These are phyloP conservation scores for Diaporthe sp. DNA, from an alignment of 2,329 filamentous ascomycete species.

Conservation along the genomic window DNA sequence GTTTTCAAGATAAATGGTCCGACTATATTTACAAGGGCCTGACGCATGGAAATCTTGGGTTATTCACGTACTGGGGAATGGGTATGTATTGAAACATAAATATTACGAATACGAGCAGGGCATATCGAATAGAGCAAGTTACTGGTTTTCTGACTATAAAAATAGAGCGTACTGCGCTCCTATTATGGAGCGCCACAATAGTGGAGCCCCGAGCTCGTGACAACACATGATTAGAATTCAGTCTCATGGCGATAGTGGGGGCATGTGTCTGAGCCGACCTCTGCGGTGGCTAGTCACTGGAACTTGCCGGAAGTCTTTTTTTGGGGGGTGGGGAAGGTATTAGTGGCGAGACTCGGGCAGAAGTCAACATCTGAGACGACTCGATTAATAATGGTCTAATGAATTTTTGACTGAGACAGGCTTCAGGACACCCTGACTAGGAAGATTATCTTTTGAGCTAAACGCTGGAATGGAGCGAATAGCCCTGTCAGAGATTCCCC, in stretches of 20 bases:
- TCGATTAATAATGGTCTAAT: accelerated
- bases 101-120: no score
- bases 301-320: no score
- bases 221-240: no score
- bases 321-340: not conserved
- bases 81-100: not conserved
- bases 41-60: no score
- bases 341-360: not conserved
- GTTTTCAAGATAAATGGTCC: no score
- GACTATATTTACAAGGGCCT: not conserved
- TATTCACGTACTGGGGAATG: not conserved
- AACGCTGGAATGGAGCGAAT: not conserved
- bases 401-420: not conserved
- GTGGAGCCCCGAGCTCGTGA: no score
- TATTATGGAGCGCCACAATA: no score
- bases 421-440: not conserved
- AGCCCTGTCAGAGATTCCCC: not conserved
- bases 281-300: not conserved
- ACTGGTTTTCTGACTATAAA: no score
- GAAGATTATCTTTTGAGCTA: not conserved
- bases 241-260: no score
- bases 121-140: no score
- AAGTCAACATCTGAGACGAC: not conserved
- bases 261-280: no score
- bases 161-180: no score